Evolutionary conservation across 768 basidiomycete genomes (phyloP).

Genomic region (Tylopilus plumbeoviolaceoides): DNA sequence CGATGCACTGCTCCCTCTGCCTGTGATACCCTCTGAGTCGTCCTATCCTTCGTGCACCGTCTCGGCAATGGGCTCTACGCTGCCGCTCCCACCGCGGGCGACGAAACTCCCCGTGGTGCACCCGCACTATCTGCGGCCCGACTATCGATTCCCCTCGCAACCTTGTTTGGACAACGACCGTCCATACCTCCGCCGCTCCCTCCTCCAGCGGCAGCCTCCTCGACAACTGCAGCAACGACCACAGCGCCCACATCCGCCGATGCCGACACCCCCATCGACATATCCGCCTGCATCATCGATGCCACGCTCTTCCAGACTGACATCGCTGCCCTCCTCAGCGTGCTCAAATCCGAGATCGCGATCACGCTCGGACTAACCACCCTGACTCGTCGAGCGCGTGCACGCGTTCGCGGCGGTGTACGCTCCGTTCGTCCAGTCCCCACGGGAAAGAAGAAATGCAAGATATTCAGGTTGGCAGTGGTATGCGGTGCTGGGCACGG

Average conservation of each 20-base stretch:
- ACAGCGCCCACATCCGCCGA: slow-evolving; percentile 24
- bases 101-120: slow-evolving; percentile 22
- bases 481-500: slow-evolving; percentile 38
- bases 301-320: slow-evolving; percentile 51
- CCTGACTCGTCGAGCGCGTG: slow-evolving; percentile 64
- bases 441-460: slow-evolving; percentile 29
- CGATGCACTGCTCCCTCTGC: slow-evolving; percentile 52
- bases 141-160: slow-evolving; percentile 64
- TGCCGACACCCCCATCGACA: slow-evolving; percentile 42
- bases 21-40: slow-evolving; percentile 33
- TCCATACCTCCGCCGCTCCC: slow-evolving; percentile 29
- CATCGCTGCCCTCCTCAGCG: slow-evolving; percentile 49
- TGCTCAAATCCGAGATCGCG: slow-evolving; percentile 55
- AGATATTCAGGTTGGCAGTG: slow-evolving; percentile 27
- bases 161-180: slow-evolving; percentile 60
- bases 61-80: slow-evolving; percentile 35
- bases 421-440: slow-evolving; percentile 52
- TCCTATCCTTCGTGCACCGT: slow-evolving; percentile 48
- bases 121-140: slow-evolving; percentile 36
- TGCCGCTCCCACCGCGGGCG: slow-evolving; percentile 34
- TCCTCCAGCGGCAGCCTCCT: slow-evolving; percentile 9
- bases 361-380: slow-evolving; percentile 39
- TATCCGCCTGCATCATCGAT: slow-evolving; percentile 58
- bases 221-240: slow-evolving; percentile 2
- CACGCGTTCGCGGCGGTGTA: slow-evolving; percentile 50